A percentile compares a stretch with the other conserved stretches of the same genome.
Conservation (phyloP, 164 flowering plant genomes). For the Dillenia turbinata region DNA sequence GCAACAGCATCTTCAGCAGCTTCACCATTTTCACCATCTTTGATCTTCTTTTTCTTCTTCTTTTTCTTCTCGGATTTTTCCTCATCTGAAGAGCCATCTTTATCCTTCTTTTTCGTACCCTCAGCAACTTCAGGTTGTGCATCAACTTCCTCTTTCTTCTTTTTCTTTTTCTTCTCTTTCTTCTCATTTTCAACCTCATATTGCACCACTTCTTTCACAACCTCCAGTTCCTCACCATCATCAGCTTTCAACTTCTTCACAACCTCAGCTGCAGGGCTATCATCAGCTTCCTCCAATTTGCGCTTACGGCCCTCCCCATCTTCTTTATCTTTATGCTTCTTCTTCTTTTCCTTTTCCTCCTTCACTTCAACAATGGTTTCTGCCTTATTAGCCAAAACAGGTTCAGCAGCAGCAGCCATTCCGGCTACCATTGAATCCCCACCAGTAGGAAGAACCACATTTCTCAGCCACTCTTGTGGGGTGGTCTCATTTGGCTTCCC, state of each 20-base stretch:
- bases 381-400: constrained; percentile 11
- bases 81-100: constrained; percentile 3
- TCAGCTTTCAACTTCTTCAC: constrained; percentile 33
- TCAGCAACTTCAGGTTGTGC: constrained; percentile 32
- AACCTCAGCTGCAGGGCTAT: constrained; percentile 24
- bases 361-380: not conserved
- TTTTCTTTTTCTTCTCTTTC: constrained; percentile 9
- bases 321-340: constrained; percentile 22
- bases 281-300: constrained; percentile 29
- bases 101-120: constrained; percentile 27
- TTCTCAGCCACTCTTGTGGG: constrained; percentile 66
- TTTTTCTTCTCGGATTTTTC: constrained; percentile 30
- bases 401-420: constrained; percentile 42
- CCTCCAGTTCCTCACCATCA: constrained; percentile 9
- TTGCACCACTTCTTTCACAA: constrained; percentile 21
- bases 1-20: constrained; percentile 6
- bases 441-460: constrained; percentile 59
- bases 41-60: constrained; percentile 36
- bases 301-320: constrained; percentile 38
- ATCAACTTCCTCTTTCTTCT: constrained; percentile 7
- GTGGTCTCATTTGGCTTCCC: constrained; percentile 75
- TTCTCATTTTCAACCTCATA: constrained; percentile 23
- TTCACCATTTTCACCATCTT: constrained; percentile 26
- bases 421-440: constrained; percentile 62
- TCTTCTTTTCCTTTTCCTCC: constrained; percentile 32